These are phyloP conservation scores for Dactylonectria estremocensis DNA, from an alignment of 2,329 filamentous ascomycete species.

Conservation along the genomic window DNA sequence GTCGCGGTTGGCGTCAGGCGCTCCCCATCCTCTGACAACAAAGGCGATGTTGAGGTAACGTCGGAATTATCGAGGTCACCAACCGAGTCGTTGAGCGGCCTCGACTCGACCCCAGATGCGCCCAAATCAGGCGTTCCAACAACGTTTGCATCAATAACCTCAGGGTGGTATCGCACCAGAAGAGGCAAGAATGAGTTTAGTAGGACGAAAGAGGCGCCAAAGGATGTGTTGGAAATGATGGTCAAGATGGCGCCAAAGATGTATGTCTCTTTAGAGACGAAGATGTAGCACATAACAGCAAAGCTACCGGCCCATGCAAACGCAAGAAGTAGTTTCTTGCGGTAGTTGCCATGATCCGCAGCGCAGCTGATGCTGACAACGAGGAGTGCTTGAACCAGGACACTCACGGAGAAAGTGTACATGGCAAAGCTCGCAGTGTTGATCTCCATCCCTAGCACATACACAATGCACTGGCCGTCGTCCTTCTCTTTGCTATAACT, in stretches of 20 bases:
- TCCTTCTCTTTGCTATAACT: conserved; percentile 69
- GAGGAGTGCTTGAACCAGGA: conserved; percentile 88
- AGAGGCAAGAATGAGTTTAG: conserved; percentile 96
- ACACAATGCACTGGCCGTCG: conserved; percentile 83
- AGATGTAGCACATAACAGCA: conserved; percentile 90
- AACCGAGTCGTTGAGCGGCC: conserved; percentile 53
- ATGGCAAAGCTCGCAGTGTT: conserved; percentile 98
- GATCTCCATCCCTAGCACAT: conserved; percentile 86
- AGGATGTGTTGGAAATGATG: conserved; percentile 92
- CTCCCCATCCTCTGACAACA: conserved; percentile 58
- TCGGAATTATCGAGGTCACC: conserved; percentile 49
- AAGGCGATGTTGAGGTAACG: conserved; percentile 62
- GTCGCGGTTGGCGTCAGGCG: conserved; percentile 58
- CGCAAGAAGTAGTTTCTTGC: conserved; percentile 87
- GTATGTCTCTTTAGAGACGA: conserved; percentile 82
- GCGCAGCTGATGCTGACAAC: conserved; percentile 98
- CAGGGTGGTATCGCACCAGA: conserved; percentile 88
- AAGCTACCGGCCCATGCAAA: conserved; percentile 88
- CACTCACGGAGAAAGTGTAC: conserved; percentile 97
- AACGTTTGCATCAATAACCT: conserved; percentile 52
- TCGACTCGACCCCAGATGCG: conserved; percentile 53
- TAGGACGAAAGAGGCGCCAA: conserved; percentile 94
- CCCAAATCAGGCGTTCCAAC: conserved; percentile 51
- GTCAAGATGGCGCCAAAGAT: conserved; percentile 86
- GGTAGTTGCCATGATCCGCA: conserved; percentile 92